Percentiles rank a stretch among this genome's conserved stretches.
Evolutionary conservation across 768 basidiomycete species (phyloP).

Genomic region (Hydnum rufescens): DNA sequence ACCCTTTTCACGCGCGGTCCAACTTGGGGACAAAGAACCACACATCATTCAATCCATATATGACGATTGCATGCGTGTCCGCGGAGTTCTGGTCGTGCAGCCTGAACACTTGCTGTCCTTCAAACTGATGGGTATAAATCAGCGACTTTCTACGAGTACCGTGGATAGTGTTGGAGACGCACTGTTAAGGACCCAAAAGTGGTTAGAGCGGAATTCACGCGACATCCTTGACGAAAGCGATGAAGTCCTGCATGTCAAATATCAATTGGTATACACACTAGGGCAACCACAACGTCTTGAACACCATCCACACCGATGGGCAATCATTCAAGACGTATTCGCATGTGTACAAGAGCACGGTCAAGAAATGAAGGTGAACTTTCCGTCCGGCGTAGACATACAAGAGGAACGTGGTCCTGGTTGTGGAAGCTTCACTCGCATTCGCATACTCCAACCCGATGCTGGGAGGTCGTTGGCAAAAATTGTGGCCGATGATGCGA

Average conservation of each 20-base stretch:
- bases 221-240: constrained; percentile 31
- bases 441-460: neutral
- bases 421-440: neutral
- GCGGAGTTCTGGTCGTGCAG: constrained; percentile 30
- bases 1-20: constrained; percentile 27
- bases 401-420: too few relatives aligned
- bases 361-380: neutral
- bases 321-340: neutral
- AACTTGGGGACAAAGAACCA: neutral
- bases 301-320: constrained; percentile 2
- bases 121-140: constrained; percentile 23
- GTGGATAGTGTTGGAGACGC: neutral
- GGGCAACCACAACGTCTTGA: constrained; percentile 7
- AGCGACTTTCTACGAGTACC: constrained; percentile 13
- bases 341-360: neutral
- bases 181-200: constrained; percentile 8
- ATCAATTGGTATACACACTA: constrained; percentile 7
- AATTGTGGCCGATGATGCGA: neutral
- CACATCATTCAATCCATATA: constrained; percentile 18
- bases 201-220: constrained; percentile 15
- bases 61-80: constrained; percentile 20
- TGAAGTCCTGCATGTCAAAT: constrained; percentile 11
- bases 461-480: neutral
- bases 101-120: constrained; percentile 37
- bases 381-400: neutral